Percentiles rank a stretch among this genome's conserved stretches.
Conservation (phyloP, 2,329 filamentous ascomycete genomes). For the Colletotrichum echinochloae region DNA sequence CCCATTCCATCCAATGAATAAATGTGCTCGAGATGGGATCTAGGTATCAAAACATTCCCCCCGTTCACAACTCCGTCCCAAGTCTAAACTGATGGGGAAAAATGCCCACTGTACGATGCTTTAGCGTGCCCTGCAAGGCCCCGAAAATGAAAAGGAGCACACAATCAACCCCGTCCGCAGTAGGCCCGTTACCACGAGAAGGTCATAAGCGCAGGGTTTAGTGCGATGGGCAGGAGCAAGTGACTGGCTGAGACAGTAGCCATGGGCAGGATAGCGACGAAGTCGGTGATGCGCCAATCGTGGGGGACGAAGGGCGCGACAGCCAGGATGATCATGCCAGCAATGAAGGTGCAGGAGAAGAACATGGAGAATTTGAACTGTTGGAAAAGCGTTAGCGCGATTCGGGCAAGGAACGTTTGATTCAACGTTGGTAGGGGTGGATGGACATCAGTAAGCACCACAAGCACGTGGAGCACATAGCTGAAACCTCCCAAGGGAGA, state of each 20-base stretch:
- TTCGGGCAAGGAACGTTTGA: neutral
- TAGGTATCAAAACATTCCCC: constrained; percentile 34
- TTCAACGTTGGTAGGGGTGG: neutral
- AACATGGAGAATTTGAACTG: constrained; percentile 80
- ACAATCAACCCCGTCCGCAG: neutral
- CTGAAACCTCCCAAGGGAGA: constrained; percentile 36
- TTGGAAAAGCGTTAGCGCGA: constrained; percentile 28
- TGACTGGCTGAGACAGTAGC: constrained; percentile 77
- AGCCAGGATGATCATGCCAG: constrained; percentile 73
- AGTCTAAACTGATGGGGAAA: constrained; percentile 35
- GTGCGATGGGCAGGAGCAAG: constrained; percentile 76
- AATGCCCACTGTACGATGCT: constrained; percentile 34
- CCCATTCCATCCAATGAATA: constrained; percentile 15
- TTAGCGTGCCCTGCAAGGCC: constrained; percentile 23
- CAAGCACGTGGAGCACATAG: constrained; percentile 45
- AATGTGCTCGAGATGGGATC: constrained; percentile 29
- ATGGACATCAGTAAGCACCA: constrained; percentile 44
- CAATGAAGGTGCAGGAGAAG: constrained; percentile 69
- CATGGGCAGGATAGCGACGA: constrained; percentile 83
- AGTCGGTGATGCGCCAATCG: constrained; percentile 75
- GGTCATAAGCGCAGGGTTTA: constrained; percentile 85
- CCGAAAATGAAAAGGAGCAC: constrained; percentile 16
- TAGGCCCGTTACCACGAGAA: constrained; percentile 73
- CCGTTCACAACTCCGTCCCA: constrained; percentile 35
- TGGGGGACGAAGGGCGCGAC: constrained; percentile 73